Base-by-base conservation (phyloP, 192 early-diverging fungal genomes). In the Backusella tarrabulga region DNA sequence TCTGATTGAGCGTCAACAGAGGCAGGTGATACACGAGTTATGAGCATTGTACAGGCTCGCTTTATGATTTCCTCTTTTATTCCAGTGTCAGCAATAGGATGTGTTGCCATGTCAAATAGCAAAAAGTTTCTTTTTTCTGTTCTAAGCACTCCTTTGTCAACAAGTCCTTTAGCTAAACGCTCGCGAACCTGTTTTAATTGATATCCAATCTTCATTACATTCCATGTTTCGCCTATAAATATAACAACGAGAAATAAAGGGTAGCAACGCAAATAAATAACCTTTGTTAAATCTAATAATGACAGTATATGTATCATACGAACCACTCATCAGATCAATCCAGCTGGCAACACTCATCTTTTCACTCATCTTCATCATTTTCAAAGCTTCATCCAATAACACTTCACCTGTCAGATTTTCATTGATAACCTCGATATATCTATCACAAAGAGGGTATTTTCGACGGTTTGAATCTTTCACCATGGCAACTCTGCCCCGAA, bases 181-280 rank as follows among this genome's bases (percentile, higher is more conserved):
- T 99, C 97, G 15, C 97, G 91, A 8, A 99, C 97, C 87, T 99
- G 96, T 82, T 98, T 98, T 42, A 99, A 87, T 86, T 99, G 97
- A 82, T 95, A 98, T 38, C 95, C 95, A 79, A 97, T 95, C 82
- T 97, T 98, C 85, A 95, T 90, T 34, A 99, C 89, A 84, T 98
- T 98, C 97, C 97, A 99, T 8, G 97, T 99, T 90, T 99, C 97
- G 63, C 97, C 95, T 95, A 68, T 0, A 42, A 77, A 60, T 15
- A 79, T 34, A 56, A 7, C 40, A 68, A 32, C 32, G 32, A 32
- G 32, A 32, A 32, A 32, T 32, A 26, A 72, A 35, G 15, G 11
- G 60, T 6, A 41, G n/a, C n/a, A 46, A 15, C 0, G 15, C 34
- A 36, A n/a, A 34, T n/a, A n/a, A 40, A 41, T 26, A 23, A 7